Conservation (phyloP, 2,329 filamentous ascomycete genomes). For the Talaromyces sp. region DNA sequence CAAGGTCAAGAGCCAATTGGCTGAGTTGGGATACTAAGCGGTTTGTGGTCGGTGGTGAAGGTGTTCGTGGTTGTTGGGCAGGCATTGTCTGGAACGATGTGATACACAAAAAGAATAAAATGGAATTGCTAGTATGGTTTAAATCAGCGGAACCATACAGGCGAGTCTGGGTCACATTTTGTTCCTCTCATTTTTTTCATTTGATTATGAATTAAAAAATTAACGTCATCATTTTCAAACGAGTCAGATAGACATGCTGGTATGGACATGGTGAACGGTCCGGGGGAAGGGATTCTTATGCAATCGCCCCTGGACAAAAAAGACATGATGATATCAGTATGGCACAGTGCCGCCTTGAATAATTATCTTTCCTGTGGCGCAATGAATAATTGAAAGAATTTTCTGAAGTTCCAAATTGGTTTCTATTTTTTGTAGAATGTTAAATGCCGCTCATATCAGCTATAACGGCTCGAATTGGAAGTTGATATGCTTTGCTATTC, state of each 20-base stretch:
- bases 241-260: slow-evolving; percentile 25
- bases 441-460: not conserved
- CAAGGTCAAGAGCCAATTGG: slow-evolving; percentile 84
- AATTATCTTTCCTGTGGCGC: slow-evolving; percentile 10
- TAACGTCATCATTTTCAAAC: slow-evolving; percentile 23
- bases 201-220: slow-evolving; percentile 28
- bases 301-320: slow-evolving; percentile 32
- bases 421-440: too few species aligned
- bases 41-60: slow-evolving; percentile 32
- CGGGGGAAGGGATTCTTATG: slow-evolving; percentile 28
- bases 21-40: slow-evolving; percentile 81
- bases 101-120: slow-evolving; percentile 23
- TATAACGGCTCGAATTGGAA: not conserved
- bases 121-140: slow-evolving; percentile 35
- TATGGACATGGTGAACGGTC: slow-evolving; percentile 30
- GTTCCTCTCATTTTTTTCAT: slow-evolving; percentile 27
- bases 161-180: slow-evolving; percentile 37
- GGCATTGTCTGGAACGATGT: slow-evolving; percentile 20
- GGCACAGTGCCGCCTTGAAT: slow-evolving; percentile 23
- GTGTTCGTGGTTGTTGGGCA: slow-evolving; percentile 35
- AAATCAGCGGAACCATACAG: slow-evolving; percentile 37
- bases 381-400: slow-evolving; percentile 37
- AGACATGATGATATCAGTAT: slow-evolving; percentile 37
- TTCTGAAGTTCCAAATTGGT: slow-evolving; percentile 17
- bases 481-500: not conserved